Evolutionary conservation across 371 early-diverging fungal genomes (phyloP).

Genomic region (Haplosporangium sp.): DNA sequence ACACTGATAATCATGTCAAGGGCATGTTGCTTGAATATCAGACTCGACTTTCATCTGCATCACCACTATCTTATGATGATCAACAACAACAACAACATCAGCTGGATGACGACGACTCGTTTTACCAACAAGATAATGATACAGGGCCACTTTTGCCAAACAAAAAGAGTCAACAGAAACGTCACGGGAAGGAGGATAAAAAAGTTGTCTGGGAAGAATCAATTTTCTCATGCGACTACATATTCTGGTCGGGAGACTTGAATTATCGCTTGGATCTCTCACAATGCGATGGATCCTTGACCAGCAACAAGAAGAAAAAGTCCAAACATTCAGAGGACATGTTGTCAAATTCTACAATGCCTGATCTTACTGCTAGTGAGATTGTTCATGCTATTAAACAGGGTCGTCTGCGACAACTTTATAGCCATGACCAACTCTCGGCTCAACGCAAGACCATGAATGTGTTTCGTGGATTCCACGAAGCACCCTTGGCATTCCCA

Average conservation of each 20-base stretch:
- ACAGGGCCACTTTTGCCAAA: slow-evolving; percentile 29
- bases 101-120: slow-evolving; percentile 17
- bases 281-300: slow-evolving; percentile 57
- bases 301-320: slow-evolving; percentile 37
- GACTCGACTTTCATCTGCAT: slow-evolving; percentile 20
- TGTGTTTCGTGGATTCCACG: slow-evolving; percentile 66
- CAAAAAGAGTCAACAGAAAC: neutral
- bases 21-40: slow-evolving; percentile 35
- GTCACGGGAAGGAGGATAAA: neutral
- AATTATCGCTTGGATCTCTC: slow-evolving; percentile 75
- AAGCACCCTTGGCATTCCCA: slow-evolving; percentile 65
- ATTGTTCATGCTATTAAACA: slow-evolving; percentile 39
- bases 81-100: slow-evolving; percentile 5
- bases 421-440: slow-evolving; percentile 67
- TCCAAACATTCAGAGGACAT: slow-evolving; percentile 31
- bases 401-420: slow-evolving; percentile 46
- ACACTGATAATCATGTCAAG: slow-evolving; percentile 46
- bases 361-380: slow-evolving; percentile 37
- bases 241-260: slow-evolving; percentile 77
- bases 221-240: slow-evolving; percentile 67
- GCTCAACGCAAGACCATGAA: slow-evolving; percentile 59
- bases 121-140: slow-evolving; percentile 35
- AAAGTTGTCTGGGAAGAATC: slow-evolving; percentile 33
- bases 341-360: slow-evolving; percentile 35
- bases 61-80: slow-evolving; percentile 1